phyloP scores from a whole-genome alignment of 176 grass and related monocot genomes.

The Tillandsia fasciculata region DNA sequence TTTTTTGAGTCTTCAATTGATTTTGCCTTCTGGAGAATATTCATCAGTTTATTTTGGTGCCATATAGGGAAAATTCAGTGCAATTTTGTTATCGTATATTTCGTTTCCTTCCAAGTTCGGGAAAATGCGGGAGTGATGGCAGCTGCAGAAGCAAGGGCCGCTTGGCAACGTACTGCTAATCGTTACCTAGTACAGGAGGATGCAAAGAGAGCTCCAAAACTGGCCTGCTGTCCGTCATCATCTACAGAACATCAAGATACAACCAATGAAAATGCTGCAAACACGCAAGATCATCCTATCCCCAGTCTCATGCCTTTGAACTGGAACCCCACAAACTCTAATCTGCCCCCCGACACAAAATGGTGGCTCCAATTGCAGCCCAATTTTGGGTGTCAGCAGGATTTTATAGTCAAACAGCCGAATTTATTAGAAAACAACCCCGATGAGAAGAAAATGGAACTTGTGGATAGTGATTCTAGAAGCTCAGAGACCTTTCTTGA shows the following conservation, averaged over 20 bases:
- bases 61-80: too few relatives aligned
- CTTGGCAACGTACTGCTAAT: slow-evolving; percentile 79
- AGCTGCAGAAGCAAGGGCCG: slow-evolving; percentile 90
- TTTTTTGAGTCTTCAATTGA: too few relatives aligned
- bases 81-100: too few relatives aligned
- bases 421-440: slow-evolving; percentile 17
- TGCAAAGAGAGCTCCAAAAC: slow-evolving; percentile 83
- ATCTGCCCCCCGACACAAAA: slow-evolving; percentile 51
- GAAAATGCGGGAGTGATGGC: slow-evolving; percentile 43
- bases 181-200: slow-evolving; percentile 84
- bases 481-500: slow-evolving; percentile 20
- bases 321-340: slow-evolving; percentile 39
- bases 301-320: slow-evolving; percentile 46
- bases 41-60: too few relatives aligned
- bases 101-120: not conserved
- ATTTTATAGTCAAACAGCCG: slow-evolving; percentile 29
- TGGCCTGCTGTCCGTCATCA: slow-evolving; percentile 51
- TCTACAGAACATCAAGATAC: slow-evolving; percentile 25
- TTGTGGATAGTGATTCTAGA: not conserved
- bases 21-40: too few relatives aligned
- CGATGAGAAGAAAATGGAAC: slow-evolving; percentile 21
- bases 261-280: slow-evolving; percentile 19
- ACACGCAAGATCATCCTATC: slow-evolving; percentile 24
- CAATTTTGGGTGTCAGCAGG: slow-evolving; percentile 44
- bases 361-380: slow-evolving; percentile 74